Evolutionary conservation across 2,329 filamentous ascomycete genomes (phyloP), one percentile per base, ranked within the genome.

Genomic region (Colletotrichum lindemuthianum): DNA sequence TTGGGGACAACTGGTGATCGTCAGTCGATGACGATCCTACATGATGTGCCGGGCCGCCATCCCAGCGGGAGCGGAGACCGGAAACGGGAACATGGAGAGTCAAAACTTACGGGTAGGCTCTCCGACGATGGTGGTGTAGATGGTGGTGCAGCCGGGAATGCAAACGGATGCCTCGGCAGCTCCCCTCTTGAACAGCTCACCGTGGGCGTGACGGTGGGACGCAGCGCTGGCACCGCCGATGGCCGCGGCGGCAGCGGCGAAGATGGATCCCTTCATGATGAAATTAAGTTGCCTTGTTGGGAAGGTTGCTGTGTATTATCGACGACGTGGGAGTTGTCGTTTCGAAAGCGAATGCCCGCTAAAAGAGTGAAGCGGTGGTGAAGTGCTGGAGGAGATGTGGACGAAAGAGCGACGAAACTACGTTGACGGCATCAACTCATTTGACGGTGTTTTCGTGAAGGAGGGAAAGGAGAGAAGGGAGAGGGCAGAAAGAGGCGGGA

Each of bases 331-430:
- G 24, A 24, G 24, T 24, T 60, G 72, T 77, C 63, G 58, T 45
- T 58, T 36, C 16, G 24, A 41, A 65, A 90, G 91, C 80, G 89
- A 92, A 83, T 88, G 90, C 87, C 91, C 91, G 91, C 91, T 93
- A 82, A 94, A 93, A 78, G 92, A 92, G 88, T 92, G 90, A 92
- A 92, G 90, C 90, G 89, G 89, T 90, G 74, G 79, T 83, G 75
- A 72, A 71, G 72, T 67, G 16, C 39, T 70, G 69, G 16, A 67
- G 74, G 69, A 72, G 75, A 75, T 76, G 72, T 72, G 77, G 82
- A 81, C 76, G 77, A 81, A 80, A 80, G 74, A 79, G 81, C 78
- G 80, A 81, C 79, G 81, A 84, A 83, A 83, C 79, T 78, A 79
- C 77, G 79, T 82, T 79, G 81, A 81, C 77, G 79, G 80, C 79